Evolutionary conservation across 495 filamentous ascomycete genomes (phyloP), one percentile per base, ranked within the genome.

Genomic region (Talaromyces thailandensis): DNA sequence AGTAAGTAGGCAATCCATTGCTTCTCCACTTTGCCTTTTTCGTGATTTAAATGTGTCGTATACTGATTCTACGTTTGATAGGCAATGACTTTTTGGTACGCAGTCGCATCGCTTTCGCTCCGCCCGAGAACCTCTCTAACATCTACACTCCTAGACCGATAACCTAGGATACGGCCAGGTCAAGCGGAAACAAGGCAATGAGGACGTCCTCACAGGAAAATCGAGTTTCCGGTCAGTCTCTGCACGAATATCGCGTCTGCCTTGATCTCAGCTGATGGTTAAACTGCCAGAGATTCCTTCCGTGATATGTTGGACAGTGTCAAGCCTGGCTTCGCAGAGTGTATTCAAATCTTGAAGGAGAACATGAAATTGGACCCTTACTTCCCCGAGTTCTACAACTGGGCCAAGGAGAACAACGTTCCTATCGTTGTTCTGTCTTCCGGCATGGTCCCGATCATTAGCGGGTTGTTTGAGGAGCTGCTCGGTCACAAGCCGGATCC

Each of bases 401-500:
- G 91, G 91, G 81, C 86, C 12, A 77, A 82, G 59, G 79, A 81
- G 58, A 87, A 93, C 69, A 92, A 94, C 66, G 86, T 98, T 25
- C 93, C 94, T 24, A 89, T 96, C 63, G 92, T 98, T 31, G 88
- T 98, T 3, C 76, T 98, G 18, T 93, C 89, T 48, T 88, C 87
- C 14, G 93, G 93, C 50, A 98, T 98, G 94, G 81, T 83, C 58
- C 94, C 94, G 14, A 86, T 98, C 67, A 97, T 98, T 74, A 80
- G 86, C 40, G 89, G 90, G 4, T 77, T 98, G 51, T 80, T 98
- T 35, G 82, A 87, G 56, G 81, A 89, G 50, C 80, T 95, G 23
- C 77, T 98, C 7, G 93, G 93, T 4, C 79, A 69, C 81, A 88
- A 63, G 83, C 84, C 60, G 7, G 71, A 69, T 29, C 59, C 59